These are phyloP conservation scores for Chernovozyma aurita DNA, from an alignment of 1,139 yeast species.

Conservation along the genomic window DNA sequence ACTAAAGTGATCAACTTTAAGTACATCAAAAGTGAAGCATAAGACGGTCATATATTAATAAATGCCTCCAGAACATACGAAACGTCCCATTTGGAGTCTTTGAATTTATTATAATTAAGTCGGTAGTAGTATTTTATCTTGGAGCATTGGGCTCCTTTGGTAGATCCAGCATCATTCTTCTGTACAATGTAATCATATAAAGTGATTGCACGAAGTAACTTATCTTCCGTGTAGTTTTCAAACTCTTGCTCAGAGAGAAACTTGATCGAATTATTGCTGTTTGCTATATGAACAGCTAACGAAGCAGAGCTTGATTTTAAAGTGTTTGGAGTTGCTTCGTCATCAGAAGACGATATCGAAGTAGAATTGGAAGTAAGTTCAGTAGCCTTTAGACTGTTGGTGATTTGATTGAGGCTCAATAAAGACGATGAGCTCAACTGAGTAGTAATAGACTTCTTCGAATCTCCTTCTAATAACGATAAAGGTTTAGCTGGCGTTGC, in stretches of 20 bases:
- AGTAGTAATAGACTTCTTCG: conserved; percentile 6
- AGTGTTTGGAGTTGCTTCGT: conserved; percentile 12
- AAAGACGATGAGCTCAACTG: conserved; percentile 1
- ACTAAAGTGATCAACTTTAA: too few relatives aligned
- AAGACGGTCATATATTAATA: not conserved
- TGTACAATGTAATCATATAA: conserved; percentile 24
- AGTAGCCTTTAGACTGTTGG: not conserved
- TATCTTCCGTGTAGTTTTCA: conserved; percentile 13
- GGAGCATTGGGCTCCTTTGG: conserved; percentile 17
- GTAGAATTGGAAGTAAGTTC: conserved; percentile 1
- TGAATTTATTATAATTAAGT: not conserved
- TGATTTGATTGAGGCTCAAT: conserved; percentile 2
- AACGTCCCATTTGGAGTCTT: not conserved
- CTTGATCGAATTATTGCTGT: not conserved
- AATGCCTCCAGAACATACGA: not conserved
- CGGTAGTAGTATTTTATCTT: conserved; percentile 7
- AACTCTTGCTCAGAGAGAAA: conserved; percentile 1
- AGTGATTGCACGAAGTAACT: conserved; percentile 26
- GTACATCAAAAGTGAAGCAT: too few relatives aligned
- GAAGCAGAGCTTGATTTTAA: not conserved
- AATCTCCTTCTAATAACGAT: conserved; percentile 1
- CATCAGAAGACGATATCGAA: conserved; percentile 21
- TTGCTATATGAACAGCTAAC: not conserved
- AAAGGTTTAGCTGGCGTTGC: not conserved
- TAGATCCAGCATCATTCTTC: conserved; percentile 9